These are phyloP conservation scores for Batkoa obscura DNA, from an alignment of 371 early-diverging fungal species.

Conservation along the genomic window DNA sequence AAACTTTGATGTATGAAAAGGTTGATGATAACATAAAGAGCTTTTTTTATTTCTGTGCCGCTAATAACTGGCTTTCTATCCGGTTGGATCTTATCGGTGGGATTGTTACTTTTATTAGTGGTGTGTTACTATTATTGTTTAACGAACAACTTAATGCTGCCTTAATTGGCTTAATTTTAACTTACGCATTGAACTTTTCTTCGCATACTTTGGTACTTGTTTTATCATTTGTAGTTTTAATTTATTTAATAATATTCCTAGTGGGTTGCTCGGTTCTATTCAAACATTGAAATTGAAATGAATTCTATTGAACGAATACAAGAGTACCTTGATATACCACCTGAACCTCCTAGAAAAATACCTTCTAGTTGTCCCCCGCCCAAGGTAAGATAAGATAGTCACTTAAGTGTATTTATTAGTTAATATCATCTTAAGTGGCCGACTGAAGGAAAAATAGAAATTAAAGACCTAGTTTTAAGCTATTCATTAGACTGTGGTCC, in stretches of 20 bases:
- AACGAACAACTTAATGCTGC: slow-evolving; percentile 32
- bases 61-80: slow-evolving; percentile 65
- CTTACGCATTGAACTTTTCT: slow-evolving; percentile 49
- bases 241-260: not conserved
- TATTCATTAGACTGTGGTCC: slow-evolving; percentile 36
- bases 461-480: slow-evolving; percentile 27
- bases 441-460: slow-evolving; percentile 29
- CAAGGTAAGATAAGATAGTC: not conserved
- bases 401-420: too few relatives aligned
- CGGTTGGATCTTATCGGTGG: slow-evolving; percentile 47
- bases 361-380: slow-evolving; percentile 19
- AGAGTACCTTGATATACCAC: slow-evolving; percentile 32
- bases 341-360: slow-evolving; percentile 34
- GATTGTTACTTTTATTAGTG: slow-evolving; percentile 32
- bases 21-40: slow-evolving; percentile 44
- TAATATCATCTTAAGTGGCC: slow-evolving; percentile 24
- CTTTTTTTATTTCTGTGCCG: slow-evolving; percentile 47
- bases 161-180: slow-evolving; percentile 54
- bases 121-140: slow-evolving; percentile 19
- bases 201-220: slow-evolving; percentile 17
- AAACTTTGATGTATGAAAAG: slow-evolving; percentile 24
- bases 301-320: slow-evolving; percentile 44
- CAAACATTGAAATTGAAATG: slow-evolving; percentile 41
- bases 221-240: not conserved
- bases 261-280: slow-evolving; percentile 20